Evolutionary conservation across 1,284 basidiomycete species (phyloP).

Genomic region (Flammula alnicola): DNA sequence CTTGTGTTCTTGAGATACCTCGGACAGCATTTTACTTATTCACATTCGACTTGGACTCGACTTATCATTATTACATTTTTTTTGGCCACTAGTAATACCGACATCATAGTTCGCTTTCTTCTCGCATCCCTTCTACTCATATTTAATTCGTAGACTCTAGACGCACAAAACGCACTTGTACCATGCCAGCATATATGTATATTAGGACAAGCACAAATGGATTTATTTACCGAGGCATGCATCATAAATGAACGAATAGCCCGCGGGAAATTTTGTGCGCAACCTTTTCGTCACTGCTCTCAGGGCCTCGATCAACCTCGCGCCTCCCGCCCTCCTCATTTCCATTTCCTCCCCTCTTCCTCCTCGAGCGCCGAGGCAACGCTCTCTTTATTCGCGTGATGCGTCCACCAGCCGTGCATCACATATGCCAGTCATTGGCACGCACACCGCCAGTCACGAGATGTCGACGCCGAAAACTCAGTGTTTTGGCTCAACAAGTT

Average conservation of each 20-base stretch:
- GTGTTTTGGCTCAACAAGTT: slow-evolving; percentile 40
- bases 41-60: slow-evolving; percentile 2
- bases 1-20: background rate
- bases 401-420: slow-evolving; percentile 13
- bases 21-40: background rate
- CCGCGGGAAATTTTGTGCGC: slow-evolving; percentile 39
- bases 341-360: slow-evolving; percentile 9
- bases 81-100: slow-evolving; percentile 2
- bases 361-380: slow-evolving; percentile 4
- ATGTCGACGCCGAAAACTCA: slow-evolving; percentile 34
- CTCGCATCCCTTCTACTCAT: background rate
- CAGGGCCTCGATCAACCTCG: slow-evolving; percentile 4
- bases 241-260: slow-evolving; percentile 26
- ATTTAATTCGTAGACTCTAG: slow-evolving; percentile 6
- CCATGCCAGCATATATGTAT: slow-evolving; percentile 14
- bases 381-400: slow-evolving; percentile 12
- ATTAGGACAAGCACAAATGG: slow-evolving; percentile 8
- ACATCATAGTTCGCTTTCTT: slow-evolving; percentile 3
- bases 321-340: slow-evolving; percentile 5
- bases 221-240: slow-evolving; percentile 8
- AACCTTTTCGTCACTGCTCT: slow-evolving; percentile 21
- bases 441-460: slow-evolving; percentile 28
- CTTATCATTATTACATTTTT: slow-evolving; percentile 12
- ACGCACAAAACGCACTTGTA: slow-evolving; percentile 13
- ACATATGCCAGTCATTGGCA: slow-evolving; percentile 18